These are phyloP conservation scores for Bocquillonia castaneifolia DNA, from an alignment of 441 rosid genomes.

Conservation along the genomic window DNA sequence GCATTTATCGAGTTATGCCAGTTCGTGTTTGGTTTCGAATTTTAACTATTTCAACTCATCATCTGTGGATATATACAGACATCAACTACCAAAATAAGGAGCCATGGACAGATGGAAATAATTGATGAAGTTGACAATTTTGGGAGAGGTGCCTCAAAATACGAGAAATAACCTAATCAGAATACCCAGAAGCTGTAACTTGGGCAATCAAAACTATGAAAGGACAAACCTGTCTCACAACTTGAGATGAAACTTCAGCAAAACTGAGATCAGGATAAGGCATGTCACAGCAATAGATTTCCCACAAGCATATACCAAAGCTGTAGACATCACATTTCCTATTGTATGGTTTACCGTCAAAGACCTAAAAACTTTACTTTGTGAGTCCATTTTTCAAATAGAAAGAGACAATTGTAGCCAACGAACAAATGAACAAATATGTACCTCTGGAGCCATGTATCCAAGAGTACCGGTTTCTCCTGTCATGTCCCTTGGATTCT, in stretches of 20 bases:
- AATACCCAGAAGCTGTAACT: background rate
- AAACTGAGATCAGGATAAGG: constrained; percentile 80
- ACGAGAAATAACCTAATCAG: background rate
- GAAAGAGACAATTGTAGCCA: background rate
- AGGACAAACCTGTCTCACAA: constrained; percentile 72
- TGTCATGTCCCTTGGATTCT: constrained; percentile 82
- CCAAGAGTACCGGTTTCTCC: constrained; percentile 95
- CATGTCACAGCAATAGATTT: constrained; percentile 89
- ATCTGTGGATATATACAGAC: background rate
- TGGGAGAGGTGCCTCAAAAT: background rate
- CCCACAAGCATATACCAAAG: constrained; percentile 94
- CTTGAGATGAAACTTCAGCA: constrained; percentile 72
- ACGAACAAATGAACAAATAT: background rate
- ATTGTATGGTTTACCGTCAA: constrained; percentile 87
- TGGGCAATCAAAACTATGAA: constrained; percentile 1
- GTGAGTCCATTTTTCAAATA: constrained; percentile 10
- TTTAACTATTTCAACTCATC: background rate
- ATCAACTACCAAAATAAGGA: background rate
- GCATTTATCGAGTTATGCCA: background rate
- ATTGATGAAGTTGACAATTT: background rate
- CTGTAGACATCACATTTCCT: constrained; percentile 91
- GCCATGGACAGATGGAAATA: background rate
- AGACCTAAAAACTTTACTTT: constrained; percentile 44
- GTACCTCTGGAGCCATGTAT: constrained; percentile 97
- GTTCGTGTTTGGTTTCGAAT: background rate